Evolutionary conservation across 2,329 filamentous ascomycete genomes (phyloP).

Genomic region (Aspergillus puulaauensis): DNA sequence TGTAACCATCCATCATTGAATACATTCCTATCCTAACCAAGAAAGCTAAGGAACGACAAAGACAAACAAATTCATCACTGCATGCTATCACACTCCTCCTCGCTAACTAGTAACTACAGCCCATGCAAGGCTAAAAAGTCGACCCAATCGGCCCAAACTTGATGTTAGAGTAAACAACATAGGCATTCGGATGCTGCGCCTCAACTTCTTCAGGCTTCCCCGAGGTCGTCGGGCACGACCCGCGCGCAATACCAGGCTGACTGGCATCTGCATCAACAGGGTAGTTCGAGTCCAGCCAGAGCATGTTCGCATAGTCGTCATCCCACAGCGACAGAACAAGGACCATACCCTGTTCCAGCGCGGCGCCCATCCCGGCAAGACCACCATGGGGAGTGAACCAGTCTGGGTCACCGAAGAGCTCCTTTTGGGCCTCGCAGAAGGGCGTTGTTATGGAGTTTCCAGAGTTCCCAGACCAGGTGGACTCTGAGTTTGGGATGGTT

Average conservation of each 20-base stretch:
- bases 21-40: too few species aligned
- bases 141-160: constrained; percentile 58
- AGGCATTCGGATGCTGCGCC: constrained; percentile 45
- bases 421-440: constrained; percentile 60
- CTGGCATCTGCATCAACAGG: constrained; percentile 49
- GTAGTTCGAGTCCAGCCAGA: constrained; percentile 71
- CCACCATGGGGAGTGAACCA: constrained; percentile 58
- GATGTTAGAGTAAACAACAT: constrained; percentile 61
- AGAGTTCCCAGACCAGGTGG: constrained; percentile 47
- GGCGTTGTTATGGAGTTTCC: constrained; percentile 57
- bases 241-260: constrained; percentile 52
- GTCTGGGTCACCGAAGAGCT: constrained; percentile 54
- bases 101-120: too few species aligned
- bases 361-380: constrained; percentile 54
- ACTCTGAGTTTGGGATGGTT: constrained; percentile 57
- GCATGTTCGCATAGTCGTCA: constrained; percentile 68
- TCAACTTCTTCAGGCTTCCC: constrained; percentile 55
- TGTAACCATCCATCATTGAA: too few species aligned
- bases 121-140: constrained; percentile 38
- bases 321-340: constrained; percentile 64
- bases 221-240: constrained; percentile 53
- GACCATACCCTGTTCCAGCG: constrained; percentile 60
- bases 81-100: too few species aligned
- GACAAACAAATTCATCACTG: too few species aligned
- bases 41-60: too few species aligned